Evolutionary conservation across 2,329 filamentous ascomycete species (phyloP).

Genomic region (Sclerotinia sclerotiorum): DNA sequence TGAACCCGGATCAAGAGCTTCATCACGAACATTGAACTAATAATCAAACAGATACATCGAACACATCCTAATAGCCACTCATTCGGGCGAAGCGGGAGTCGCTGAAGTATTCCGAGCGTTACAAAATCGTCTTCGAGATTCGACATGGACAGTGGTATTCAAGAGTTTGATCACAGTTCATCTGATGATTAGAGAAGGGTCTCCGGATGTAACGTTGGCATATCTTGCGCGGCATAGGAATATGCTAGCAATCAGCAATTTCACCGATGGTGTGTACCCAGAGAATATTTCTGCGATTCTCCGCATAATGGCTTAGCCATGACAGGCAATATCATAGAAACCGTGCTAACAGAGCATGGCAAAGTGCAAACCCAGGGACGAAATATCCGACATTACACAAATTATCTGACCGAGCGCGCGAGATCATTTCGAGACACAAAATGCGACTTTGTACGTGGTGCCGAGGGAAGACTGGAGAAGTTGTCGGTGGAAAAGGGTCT

Average conservation of each 20-base stretch:
- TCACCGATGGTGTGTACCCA: slow-evolving; percentile 75
- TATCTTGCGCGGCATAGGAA: slow-evolving; percentile 82
- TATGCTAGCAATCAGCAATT: slow-evolving; percentile 82
- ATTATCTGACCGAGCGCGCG: slow-evolving; percentile 81
- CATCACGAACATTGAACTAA: slow-evolving; percentile 28
- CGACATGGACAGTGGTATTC: slow-evolving; percentile 99
- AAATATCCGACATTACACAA: slow-evolving; percentile 89
- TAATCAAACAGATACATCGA: slow-evolving; percentile 61
- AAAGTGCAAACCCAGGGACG: slow-evolving; percentile 89
- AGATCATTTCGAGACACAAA: slow-evolving; percentile 81
- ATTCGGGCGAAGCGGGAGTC: slow-evolving; percentile 90
- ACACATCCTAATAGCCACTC: slow-evolving; percentile 92
- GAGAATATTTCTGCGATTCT: slow-evolving; percentile 1
- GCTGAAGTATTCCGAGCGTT: slow-evolving; percentile 93
- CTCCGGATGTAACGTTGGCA: slow-evolving; percentile 80
- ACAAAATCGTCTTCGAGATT: slow-evolving; percentile 84
- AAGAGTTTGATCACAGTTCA: slow-evolving; percentile 95
- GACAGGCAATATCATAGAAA: slow-evolving; percentile 29
- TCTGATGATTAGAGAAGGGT: slow-evolving; percentile 95
- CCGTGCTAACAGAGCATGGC: slow-evolving; percentile 43
- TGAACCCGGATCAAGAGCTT: slow-evolving; percentile 9
- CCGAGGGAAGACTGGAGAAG: slow-evolving; percentile 79
- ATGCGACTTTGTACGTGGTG: slow-evolving; percentile 83
- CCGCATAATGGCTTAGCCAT: slow-evolving; percentile 28
- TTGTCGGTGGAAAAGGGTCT: slow-evolving; percentile 89